phyloP scores from a whole-genome alignment of 768 basidiomycete genomes.

The Termitomyces eurrhizus region DNA sequence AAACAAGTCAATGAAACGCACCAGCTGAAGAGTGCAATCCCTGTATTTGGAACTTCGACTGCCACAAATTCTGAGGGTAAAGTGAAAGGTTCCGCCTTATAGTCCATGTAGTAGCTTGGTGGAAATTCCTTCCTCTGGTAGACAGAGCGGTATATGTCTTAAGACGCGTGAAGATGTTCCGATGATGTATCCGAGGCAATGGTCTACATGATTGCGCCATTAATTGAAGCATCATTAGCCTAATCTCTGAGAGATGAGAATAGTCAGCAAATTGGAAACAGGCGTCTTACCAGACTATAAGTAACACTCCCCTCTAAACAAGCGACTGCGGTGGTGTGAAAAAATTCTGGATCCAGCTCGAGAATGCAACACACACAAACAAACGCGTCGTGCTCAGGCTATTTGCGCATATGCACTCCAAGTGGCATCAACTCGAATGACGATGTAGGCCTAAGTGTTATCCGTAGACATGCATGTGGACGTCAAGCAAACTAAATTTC shows the following conservation, averaged over 20 bases:
- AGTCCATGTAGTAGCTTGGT: not conserved
- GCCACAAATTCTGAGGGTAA: not conserved
- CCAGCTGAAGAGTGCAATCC: constrained; percentile 14
- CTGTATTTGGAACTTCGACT: not conserved
- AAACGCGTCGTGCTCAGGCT: not conserved
- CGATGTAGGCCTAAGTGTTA: no score
- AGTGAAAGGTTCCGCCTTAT: not conserved
- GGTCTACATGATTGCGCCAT: not conserved
- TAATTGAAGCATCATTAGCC: not conserved
- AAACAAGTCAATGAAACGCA: constrained; percentile 1
- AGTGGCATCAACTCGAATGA: no score
- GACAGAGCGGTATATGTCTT: not conserved
- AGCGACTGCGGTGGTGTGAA: not conserved
- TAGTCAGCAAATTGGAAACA: not conserved
- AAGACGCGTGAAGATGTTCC: not conserved
- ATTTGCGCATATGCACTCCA: no score
- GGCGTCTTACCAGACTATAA: not conserved
- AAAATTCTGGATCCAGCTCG: not conserved
- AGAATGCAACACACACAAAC: not conserved
- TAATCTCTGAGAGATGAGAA: not conserved
- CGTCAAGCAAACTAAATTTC: no score
- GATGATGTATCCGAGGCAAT: not conserved
- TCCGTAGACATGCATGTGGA: no score
- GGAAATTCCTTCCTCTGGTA: not conserved
- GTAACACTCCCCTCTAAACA: no score